These are phyloP conservation scores for Orbilia ellipsospora DNA, from an alignment of 2,329 filamentous ascomycete genomes.

Conservation along the genomic window DNA sequence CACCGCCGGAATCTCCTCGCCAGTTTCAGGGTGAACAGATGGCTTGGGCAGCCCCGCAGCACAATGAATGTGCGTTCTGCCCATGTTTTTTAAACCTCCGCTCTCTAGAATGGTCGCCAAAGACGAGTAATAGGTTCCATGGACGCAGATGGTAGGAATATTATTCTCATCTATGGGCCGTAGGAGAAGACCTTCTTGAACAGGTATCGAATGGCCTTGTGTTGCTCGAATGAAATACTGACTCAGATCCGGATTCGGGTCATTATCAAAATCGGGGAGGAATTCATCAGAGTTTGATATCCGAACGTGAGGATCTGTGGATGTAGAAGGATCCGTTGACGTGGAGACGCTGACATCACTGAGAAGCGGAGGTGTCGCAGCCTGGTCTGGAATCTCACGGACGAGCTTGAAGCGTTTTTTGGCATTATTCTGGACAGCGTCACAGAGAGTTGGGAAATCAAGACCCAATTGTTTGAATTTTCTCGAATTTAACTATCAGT, in stretches of 20 bases:
- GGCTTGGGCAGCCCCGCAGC: constrained; percentile 71
- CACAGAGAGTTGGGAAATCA: constrained; percentile 78
- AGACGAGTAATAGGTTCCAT: constrained; percentile 87
- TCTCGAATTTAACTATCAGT: constrained; percentile 67
- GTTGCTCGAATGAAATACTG: constrained; percentile 92
- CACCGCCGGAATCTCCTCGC: constrained; percentile 64
- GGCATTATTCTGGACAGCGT: constrained; percentile 78
- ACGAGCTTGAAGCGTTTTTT: constrained; percentile 92
- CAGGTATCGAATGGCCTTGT: constrained; percentile 87
- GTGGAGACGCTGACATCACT: constrained; percentile 56
- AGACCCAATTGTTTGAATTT: constrained; percentile 75
- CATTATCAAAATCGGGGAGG: constrained; percentile 60
- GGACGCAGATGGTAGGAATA: constrained; percentile 76
- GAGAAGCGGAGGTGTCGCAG: constrained; percentile 57
- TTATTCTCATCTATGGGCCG: constrained; percentile 69
- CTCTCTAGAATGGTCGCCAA: constrained; percentile 79
- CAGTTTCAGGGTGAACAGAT: constrained; percentile 43
- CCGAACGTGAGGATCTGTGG: constrained; percentile 59
- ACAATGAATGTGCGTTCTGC: constrained; percentile 89
- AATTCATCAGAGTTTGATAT: constrained; percentile 62
- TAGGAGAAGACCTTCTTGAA: constrained; percentile 77
- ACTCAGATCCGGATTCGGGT: constrained; percentile 65
- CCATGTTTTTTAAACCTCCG: constrained; percentile 84
- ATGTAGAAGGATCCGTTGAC: constrained; percentile 56
- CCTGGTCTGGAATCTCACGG: constrained; percentile 61